Base-by-base conservation (phyloP, 768 basidiomycete species). In the Rhizopogon rudus region DNA sequence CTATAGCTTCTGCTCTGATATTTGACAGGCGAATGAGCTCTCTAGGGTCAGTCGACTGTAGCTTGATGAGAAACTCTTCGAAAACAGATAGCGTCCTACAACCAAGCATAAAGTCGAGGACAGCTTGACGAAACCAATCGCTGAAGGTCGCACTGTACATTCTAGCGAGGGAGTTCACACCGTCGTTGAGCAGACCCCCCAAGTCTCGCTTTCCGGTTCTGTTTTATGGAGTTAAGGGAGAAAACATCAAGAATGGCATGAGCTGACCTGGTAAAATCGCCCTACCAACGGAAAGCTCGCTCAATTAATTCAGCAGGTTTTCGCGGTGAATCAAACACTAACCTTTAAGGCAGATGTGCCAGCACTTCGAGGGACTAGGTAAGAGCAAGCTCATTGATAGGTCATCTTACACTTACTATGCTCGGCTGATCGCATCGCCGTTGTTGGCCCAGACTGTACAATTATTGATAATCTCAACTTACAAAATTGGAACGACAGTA, bases 51-150 rank as follows among this genome's bases (percentile, higher is more conserved):
- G 90, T 87, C 10, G 91, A 90, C 63, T 88, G 86, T 45, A 99
- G 75, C 61, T 86, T 93, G 55, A 88, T 78, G 52, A 97, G 73
- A 67, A 98, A 98, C 70, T 98, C 96, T 7, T 92, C 88, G 71
- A 99, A 98, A 3, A 98, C 93, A 41, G 86, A 79, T 8, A 86
- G 67, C 1, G 88, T 91, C 52, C 95, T 87, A 68, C 93, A 84
- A 28, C 93, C 95, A 50, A 95, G 83, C 77, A 89, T 83, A 63
- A 85, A 95, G 69, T 93, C 91, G 61, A 98, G 94, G 44, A 96
- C 93, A 0, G 95, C 93, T 73, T 99, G 97, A 55, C 82, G 86
- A 71, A 98, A 99, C 88, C 93, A 99, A 71, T 99, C 97, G 60
- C 88, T 86, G 65, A 93, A 93, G 1, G 91, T 88, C 17, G 91